Percentiles rank a stretch among this genome's conserved stretches.
Evolutionary conservation across 192 early-diverging fungal genomes (phyloP).

Genomic region (Coemansia nantahalensis): DNA sequence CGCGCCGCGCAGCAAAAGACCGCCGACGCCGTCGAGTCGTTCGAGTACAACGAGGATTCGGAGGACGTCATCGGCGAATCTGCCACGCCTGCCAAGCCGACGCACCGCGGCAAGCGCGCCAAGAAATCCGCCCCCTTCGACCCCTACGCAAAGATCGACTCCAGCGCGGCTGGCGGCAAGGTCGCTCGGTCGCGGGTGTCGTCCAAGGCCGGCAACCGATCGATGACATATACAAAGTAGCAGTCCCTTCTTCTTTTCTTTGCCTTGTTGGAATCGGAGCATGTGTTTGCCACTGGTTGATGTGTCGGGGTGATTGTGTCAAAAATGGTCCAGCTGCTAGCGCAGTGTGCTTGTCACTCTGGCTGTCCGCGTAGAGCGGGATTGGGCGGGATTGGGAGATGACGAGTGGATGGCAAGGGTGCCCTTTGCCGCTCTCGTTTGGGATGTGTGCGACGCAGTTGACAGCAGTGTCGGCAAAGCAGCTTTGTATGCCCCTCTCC

Average conservation of each 20-base stretch:
- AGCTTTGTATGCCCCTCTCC: no score
- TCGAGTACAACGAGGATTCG: neutral
- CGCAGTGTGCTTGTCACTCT: no score
- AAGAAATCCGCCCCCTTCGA: slow-evolving; percentile 24
- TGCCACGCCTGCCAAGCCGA: slow-evolving; percentile 3
- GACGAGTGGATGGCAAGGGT: no score
- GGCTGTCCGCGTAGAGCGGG: no score
- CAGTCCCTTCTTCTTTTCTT: neutral
- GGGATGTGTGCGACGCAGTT: no score
- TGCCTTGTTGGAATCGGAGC: neutral
- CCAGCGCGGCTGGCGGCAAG: slow-evolving; percentile 11
- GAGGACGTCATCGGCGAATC: slow-evolving; percentile 3
- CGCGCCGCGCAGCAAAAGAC: no score
- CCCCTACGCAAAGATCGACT: slow-evolving; percentile 26
- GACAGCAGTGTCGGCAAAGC: no score
- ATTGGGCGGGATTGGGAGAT: no score
- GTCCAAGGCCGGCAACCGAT: slow-evolving; percentile 26
- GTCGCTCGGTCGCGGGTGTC: slow-evolving; percentile 12
- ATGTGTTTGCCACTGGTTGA: no score
- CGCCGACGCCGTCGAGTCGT: neutral
- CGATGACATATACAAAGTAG: slow-evolving; percentile 39
- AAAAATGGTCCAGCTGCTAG: no score
- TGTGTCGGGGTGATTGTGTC: neutral
- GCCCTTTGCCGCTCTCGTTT: no score
- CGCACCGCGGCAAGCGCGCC: neutral